Base-by-base conservation (phyloP, 1,284 basidiomycete species). In the Ceratobasidium papillatum region DNA sequence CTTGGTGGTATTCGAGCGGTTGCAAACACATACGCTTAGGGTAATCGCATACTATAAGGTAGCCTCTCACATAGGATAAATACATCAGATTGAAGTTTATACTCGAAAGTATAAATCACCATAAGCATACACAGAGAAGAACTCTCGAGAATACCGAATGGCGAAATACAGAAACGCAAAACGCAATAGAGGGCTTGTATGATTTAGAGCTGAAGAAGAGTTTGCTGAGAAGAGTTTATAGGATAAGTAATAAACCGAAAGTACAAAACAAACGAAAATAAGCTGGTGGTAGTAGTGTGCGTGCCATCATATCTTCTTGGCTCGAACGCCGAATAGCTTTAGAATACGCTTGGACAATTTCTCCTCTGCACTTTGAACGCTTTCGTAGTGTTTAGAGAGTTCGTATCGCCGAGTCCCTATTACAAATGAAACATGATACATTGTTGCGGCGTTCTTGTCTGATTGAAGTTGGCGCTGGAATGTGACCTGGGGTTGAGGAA, bases 291-390 rank as follows among this genome's bases (percentile, higher is more conserved):
- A n/a, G n/a, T n/a, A n/a, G 52, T 27, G 52, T n/a, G 27, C 25
- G 27, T 11, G 25, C 25, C n/a, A 12, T 11, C 27, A 54, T 30
- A 32, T 54, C 30, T 54, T 71, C 41, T 71, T 71, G 19, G 66
- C 54, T 22, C 36, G 52, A 12, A 71, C 36, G 5, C 66, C 66
- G 34, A 71, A 71, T 19, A 43, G 54, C 25, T 54, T 58, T 12
- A 71, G 41, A 30, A 71, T 71, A 30, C 66, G 66, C 49, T 71
- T 71, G 5, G 66, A 58, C 9, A 71, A 25, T 41, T 71, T 71
- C 30, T 71, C 66, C 54, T 71, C 66, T 9, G 52, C 66, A 12
- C 43, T 25, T 25, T 71, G 22, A 25, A 71, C 52, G 19, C 54
- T 71, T 22, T 71, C 66, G 19, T 71, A 71, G 5, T 58, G 34